Base-by-base conservation (phyloP, 1,284 basidiomycete genomes). In the Microbotryum silenes-acaulis region DNA sequence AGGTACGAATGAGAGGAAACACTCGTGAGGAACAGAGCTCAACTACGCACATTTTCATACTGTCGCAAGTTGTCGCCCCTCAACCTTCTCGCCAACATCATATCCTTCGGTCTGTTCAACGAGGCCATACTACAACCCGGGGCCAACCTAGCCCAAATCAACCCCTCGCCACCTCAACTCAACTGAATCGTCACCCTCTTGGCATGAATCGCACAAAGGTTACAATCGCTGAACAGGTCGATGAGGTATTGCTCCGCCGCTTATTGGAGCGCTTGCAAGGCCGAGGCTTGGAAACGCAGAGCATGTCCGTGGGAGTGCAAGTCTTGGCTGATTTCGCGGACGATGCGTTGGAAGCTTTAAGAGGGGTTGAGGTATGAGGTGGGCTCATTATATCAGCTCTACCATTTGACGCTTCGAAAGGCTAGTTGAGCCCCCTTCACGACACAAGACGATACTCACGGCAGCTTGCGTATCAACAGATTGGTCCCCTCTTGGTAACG, bases 221-320 rank as follows among this genome's bases (percentile, higher is more conserved):
- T 68, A 47, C 68, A 71, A 57, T 72, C 70, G 53, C 70, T 68
- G 54, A 72, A 72, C 42, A 71, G 63, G 23, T 42, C 27, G 29
- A 65, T 46, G 31, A 66, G 53, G 46, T 65, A 64, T 20, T 29
- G 54, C 44, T 61, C 31, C 50, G 54, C 44, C 79, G 87, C 85
- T 76, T 88, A 85, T 76, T 88, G 87, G 63, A 88, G 79, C 6
- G 59, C 72, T 71, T 72, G 73, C 72, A 88, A 85, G 70, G 83
- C 87, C 61, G 82, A 90, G 31, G 88, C 89, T 80, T 91, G 89
- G 86, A 91, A 91, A 70, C 89, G 87, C 49, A 70, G 67, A 47
- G 68, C 68, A 91, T 81, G 76, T 91, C 88, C 25, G 56, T 54
- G n/a, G 70, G 85, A 87, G 83, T 37, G 9, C 8, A n/a, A 56